A percentile compares a stretch with the other conserved stretches of the same genome.
phyloP scores from a whole-genome alignment of 2,329 filamentous ascomycete genomes.

The Aureobasidium leucospermi region DNA sequence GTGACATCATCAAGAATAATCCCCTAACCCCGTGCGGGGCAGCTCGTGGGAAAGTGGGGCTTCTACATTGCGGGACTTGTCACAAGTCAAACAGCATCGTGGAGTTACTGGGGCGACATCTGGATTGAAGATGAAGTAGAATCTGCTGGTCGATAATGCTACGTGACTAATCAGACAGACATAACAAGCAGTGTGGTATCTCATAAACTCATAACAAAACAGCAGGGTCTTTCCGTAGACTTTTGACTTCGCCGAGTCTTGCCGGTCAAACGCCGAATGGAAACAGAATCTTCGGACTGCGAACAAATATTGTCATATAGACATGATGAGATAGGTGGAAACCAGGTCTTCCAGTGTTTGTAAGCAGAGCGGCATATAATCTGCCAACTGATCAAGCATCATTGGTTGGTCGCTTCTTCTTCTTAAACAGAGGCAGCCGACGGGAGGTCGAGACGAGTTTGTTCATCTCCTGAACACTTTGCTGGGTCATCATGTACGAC shows the following conservation, averaged over 20 bases:
- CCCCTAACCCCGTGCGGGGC: neutral
- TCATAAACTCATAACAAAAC: neutral
- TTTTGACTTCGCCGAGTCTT: neutral
- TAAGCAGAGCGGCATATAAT: neutral
- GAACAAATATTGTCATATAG: neutral
- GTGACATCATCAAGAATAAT: conserved; percentile 3
- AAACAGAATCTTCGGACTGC: neutral
- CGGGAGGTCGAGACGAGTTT: conserved; percentile 12
- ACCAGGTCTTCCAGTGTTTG: neutral
- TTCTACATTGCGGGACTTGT: neutral
- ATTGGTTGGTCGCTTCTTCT: neutral
- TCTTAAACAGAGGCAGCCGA: neutral
- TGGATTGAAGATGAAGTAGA: neutral
- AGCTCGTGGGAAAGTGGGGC: neutral
- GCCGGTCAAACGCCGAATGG: neutral
- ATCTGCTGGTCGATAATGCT: neutral
- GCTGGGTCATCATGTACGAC: conserved; percentile 23
- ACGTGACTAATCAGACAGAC: neutral
- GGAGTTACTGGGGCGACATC: neutral
- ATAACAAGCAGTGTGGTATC: neutral
- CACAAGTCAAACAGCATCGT: neutral
- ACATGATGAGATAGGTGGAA: neutral
- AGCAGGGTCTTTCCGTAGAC: neutral
- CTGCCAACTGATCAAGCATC: neutral
- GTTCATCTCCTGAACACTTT: conserved; percentile 19